Base-by-base conservation (phyloP, 768 basidiomycete genomes). In the Lanmaoa rubissima region DNA sequence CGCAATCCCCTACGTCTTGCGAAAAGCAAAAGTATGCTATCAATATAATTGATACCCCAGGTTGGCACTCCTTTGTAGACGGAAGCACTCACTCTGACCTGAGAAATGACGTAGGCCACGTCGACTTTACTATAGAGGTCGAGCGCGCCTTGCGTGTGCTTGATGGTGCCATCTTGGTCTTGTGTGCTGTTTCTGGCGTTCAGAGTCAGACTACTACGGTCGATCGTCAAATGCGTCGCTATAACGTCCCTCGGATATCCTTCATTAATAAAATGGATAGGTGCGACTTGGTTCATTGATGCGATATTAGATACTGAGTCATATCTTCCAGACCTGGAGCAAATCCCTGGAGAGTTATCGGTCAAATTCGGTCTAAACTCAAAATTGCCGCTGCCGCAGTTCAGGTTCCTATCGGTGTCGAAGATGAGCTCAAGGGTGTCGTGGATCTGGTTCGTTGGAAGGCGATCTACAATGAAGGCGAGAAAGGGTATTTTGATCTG, bases 251-350 rank as follows among this genome's bases (percentile, higher is more conserved):
- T 55, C 83, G 97, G 43, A 82, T 99, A 57, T 97, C 94, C 0
- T 98, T 97, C 73, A 85, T 98, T 67, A 98, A 98, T 75, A 98
- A 98, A 76, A 98, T 98, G 96, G 96, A 98, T 67, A 83, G 93
- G 91, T 91, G 48, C 32, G 13, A 12, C 4, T 14, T 64, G 0
- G 8, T 28, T 5, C 17, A 28, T 42, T 16, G 45, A 14, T 4
- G 21, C 2, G 7, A 35, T 32, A 19, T 42, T 5, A 24, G 6
- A 10, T n/a, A n/a, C 35, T 56, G 4, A 52, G 2, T 17, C 24
- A 32, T 17, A 3, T 36, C 1, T 26, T 43, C 9, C 57, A 93
- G 94, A 65, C 94, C 96, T 55, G 97, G 97, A 49, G 93, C 97
- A 21, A 98, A 98, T 73, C 97, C 97, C 3, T 96, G 92, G 90